Evolutionary conservation across 2,329 filamentous ascomycete genomes (phyloP), one percentile per base, ranked within the genome.

Genomic region (Pseudofabraea citricarpa): DNA sequence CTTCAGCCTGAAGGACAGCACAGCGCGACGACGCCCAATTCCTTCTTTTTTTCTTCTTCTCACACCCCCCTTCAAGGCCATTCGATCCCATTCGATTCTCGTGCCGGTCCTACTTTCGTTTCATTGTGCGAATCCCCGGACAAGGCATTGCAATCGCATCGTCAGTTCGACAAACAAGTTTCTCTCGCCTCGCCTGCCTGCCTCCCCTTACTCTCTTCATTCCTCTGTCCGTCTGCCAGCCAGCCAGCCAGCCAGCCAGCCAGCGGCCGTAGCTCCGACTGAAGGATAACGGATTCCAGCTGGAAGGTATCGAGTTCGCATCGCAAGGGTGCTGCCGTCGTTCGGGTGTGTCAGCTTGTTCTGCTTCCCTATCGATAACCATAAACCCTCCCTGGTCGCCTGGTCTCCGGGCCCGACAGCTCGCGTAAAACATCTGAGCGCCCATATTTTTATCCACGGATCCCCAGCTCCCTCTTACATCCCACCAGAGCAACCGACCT

Each of bases 1-100:
- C 21, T 37, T 37, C 35, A 37, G 35, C 19, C 35, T 37, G 35
- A 37, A 37, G n/a, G 16, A 15, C 35, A 37, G 12, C 35, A n/a
- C 35, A 37, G 12, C 35, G 9, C 35, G 12, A 37, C 35, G 32
- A 36, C n/a, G 32, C 35, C 27, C 27, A 31, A 31, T 15, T 15
- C 16, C 13, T 15, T 31, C 27, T 31, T 15, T 15, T 31, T 20
- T n/a, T 21, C 35, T 21, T n/a, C 19, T 37, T 22, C 19, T n/a
- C 15, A 21, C 8, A 23, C 16, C 19, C n/a, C 15, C 15, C 10
- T 23, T 24, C 35, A 21, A 12, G 19, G n/a, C 18, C 7, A 18
- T 32, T 15, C 7, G n/a, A n/a, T 32, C 29, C 8, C 19, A n/a
- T 9, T 37, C 19, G 8, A 10, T 37, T 5, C 21, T 21, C 10